Evolutionary conservation across 2,329 filamentous ascomycete species (phyloP), one percentile per base, ranked within the genome.

Genomic region (Leptographium flavum): DNA sequence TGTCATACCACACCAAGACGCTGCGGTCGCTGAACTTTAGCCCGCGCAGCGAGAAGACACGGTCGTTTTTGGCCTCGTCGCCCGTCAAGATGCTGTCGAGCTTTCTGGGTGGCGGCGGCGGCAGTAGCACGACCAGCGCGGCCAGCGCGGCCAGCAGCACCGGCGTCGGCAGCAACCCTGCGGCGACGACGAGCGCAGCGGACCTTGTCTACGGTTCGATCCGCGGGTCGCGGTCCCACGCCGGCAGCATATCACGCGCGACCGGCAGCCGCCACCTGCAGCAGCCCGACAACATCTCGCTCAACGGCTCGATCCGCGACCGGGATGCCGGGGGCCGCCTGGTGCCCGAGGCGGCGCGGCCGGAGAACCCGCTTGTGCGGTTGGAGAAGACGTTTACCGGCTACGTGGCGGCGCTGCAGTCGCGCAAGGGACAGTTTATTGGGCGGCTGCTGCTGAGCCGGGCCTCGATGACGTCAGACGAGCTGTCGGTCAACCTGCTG

Each of bases 81-180:
- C 88, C 90, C 0, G 85, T 93, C 40, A 96, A 95, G 60, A 71
- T 94, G 56, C 69, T 96, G 15, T 93, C 88, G 0, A 94, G 74
- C 56, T 76, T 95, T 45, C 77, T 93, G 54, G 74, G 77, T 30
- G 75, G 77, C 22, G 74, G 71, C 46, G 71, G n/a, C n/a, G n/a
- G n/a, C n/a, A n/a, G n/a, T n/a, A n/a, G n/a, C n/a, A n/a, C n/a
- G n/a, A n/a, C n/a, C n/a, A n/a, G n/a, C n/a, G n/a, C n/a, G n/a
- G n/a, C n/a, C n/a, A n/a, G n/a, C n/a, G n/a, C n/a, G n/a, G n/a
- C 63, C 17, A 61, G 30, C 17, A 25, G 11, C 19, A 28, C 46
- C 2, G 19, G 47, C 10, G 49, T 37, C 28, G 25, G 45, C 2
- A 44, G 27, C 28, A 64, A 61, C 37, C n/a, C 11, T 14, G 27